Conservation (phyloP, 768 basidiomycete species). For the Lactarius sanguifluus region DNA sequence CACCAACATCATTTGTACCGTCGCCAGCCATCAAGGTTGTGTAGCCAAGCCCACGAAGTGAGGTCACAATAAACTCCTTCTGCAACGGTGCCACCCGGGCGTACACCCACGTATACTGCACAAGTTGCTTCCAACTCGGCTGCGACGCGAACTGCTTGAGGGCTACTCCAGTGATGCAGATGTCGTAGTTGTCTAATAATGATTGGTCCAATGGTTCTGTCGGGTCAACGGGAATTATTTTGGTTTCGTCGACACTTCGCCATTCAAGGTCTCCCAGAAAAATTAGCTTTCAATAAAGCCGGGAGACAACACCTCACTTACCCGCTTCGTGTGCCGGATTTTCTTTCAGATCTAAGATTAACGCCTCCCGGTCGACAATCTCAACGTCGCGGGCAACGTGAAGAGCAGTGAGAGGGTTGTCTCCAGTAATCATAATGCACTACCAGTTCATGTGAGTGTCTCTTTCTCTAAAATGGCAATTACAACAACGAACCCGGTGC, state of each 20-base stretch:
- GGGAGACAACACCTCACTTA: constrained; percentile 37
- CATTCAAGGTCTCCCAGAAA: constrained; percentile 69
- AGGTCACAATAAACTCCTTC: constrained; percentile 94
- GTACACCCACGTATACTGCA: constrained; percentile 97
- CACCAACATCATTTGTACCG: constrained; percentile 98
- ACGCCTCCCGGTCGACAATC: constrained; percentile 91
- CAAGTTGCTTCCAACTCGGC: constrained; percentile 75
- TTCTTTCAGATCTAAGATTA: constrained; percentile 89
- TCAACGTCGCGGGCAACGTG: constrained; percentile 97
- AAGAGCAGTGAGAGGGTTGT: constrained; percentile 95
- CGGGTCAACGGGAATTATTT: constrained; percentile 84
- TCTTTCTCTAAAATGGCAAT: constrained; percentile 11
- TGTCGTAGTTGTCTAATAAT: constrained; percentile 86
- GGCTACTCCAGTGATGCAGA: constrained; percentile 94
- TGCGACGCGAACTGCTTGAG: constrained; percentile 80
- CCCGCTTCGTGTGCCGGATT: constrained; percentile 69
- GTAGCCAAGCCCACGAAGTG: constrained; percentile 86
- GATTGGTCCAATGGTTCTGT: constrained; percentile 70
- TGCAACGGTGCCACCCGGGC: constrained; percentile 95
- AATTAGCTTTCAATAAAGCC: constrained; percentile 7
- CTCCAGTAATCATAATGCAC: constrained; percentile 99
- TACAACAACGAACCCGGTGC: constrained; percentile 70
- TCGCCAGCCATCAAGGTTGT: constrained; percentile 97
- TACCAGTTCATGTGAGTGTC: constrained; percentile 35
- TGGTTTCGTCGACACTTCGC: constrained; percentile 91